Evolutionary conservation across 2,329 filamentous ascomycete species (phyloP).

Genomic region (Neofusicoccum laricinum): DNA sequence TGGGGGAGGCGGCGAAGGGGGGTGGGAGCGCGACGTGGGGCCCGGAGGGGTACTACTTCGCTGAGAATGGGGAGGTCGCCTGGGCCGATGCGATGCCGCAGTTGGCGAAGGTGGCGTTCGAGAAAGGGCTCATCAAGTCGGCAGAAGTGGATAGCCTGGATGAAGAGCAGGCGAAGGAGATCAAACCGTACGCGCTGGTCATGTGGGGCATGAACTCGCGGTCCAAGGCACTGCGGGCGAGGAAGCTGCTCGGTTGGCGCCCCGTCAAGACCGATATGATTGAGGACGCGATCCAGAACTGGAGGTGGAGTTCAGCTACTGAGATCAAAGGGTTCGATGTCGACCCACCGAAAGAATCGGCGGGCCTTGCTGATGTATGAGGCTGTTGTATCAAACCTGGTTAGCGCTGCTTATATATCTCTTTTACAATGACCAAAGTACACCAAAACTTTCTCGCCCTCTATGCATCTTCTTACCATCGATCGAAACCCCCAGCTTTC

Average conservation of each 20-base stretch:
- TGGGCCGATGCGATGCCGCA: conserved; percentile 59
- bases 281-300: too few species aligned
- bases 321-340: too few species aligned
- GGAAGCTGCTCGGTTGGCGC: conserved; percentile 56
- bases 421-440: too few species aligned
- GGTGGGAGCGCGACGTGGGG: conserved; percentile 54
- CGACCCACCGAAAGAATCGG: too few species aligned
- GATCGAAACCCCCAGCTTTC: too few species aligned
- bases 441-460: too few species aligned
- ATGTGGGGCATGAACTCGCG: conserved; percentile 32
- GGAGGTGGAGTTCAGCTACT: too few species aligned
- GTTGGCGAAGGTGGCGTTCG: conserved; percentile 42
- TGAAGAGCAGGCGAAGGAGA: neutral
- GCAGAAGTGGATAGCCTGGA: neutral
- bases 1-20: conserved; percentile 52
- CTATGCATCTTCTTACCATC: too few species aligned
- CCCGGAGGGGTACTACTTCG: conserved; percentile 64
- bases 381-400: too few species aligned
- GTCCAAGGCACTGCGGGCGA: conserved; percentile 53
- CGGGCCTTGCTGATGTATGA: too few species aligned
- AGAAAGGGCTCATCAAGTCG: conserved; percentile 22
- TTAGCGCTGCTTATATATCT: too few species aligned
- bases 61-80: conserved; percentile 58
- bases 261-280: too few species aligned
- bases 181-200: neutral